Percentiles rank a stretch among this genome's conserved stretches.
Evolutionary conservation across 225 moss, liverwort and hornwort species (phyloP).

Genomic region (Pleurozium schreberi): DNA sequence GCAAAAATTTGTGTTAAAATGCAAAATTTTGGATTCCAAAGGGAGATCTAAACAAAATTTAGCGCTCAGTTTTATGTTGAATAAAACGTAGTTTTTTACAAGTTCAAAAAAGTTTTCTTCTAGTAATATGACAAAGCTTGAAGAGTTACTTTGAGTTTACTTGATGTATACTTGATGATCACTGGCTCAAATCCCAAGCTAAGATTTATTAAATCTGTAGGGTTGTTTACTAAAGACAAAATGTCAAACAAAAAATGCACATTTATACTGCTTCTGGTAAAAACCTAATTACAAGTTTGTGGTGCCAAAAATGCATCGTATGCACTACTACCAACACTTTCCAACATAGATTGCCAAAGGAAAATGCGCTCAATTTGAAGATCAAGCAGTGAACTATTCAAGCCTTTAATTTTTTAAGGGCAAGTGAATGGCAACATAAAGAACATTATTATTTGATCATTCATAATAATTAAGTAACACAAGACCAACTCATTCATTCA

Average conservation of each 20-base stretch:
- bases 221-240: slow-evolving; percentile 15
- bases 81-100: too few relatives aligned
- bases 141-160: slow-evolving; percentile 42
- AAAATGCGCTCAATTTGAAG: not conserved
- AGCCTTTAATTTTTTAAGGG: too few relatives aligned
- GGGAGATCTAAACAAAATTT: too few relatives aligned
- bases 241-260: slow-evolving; percentile 15
- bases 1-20: too few relatives aligned
- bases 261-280: slow-evolving; percentile 2
- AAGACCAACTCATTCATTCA: too few relatives aligned
- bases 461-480: too few relatives aligned
- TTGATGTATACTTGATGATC: slow-evolving; percentile 35
- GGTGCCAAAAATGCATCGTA: not conserved
- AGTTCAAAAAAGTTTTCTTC: too few relatives aligned
- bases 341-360: not conserved
- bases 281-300: slow-evolving; percentile 11
- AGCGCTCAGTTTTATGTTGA: too few relatives aligned
- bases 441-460: too few relatives aligned
- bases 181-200: slow-evolving; percentile 24
- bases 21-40: too few relatives aligned
- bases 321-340: not conserved
- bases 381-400: not conserved
- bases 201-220: slow-evolving; percentile 17
- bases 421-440: too few relatives aligned
- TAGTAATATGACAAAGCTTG: slow-evolving; percentile 10